These are phyloP conservation scores for Megacollybia marginata DNA, from an alignment of 768 basidiomycete genomes.

Conservation along the genomic window DNA sequence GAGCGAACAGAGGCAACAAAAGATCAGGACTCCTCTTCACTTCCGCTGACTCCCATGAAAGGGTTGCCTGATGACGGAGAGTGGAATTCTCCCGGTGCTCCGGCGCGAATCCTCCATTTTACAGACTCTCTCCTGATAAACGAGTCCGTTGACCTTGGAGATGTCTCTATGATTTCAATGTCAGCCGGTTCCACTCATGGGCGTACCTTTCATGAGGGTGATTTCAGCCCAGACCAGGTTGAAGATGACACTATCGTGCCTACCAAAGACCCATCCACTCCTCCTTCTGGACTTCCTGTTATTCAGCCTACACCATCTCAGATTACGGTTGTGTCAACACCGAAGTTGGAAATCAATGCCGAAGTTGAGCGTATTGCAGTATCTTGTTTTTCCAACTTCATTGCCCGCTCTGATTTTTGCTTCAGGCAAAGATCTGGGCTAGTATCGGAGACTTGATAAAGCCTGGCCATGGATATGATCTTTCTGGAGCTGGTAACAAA, in stretches of 20 bases:
- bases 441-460: constrained; percentile 59
- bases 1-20: constrained; percentile 4
- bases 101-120: constrained; percentile 55
- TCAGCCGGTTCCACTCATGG: constrained; percentile 18
- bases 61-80: constrained; percentile 42
- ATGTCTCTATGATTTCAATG: constrained; percentile 43
- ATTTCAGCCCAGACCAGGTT: not conserved
- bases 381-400: constrained; percentile 3
- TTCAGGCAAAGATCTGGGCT: constrained; percentile 62
- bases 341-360: constrained; percentile 45
- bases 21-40: constrained; percentile 13
- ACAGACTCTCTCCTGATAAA: constrained; percentile 54
- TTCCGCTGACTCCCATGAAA: constrained; percentile 6
- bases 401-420: not conserved
- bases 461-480: constrained; percentile 39
- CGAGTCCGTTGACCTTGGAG: constrained; percentile 52
- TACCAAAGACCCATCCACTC: not conserved
- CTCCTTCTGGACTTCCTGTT: not conserved
- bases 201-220: not conserved
- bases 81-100: constrained; percentile 52
- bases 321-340: constrained; percentile 9
- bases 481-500: constrained; percentile 23
- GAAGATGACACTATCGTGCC: constrained; percentile 10
- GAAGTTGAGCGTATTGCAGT: constrained; percentile 63
- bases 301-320: not conserved